Base-by-base conservation (phyloP, 345 rosid species). In the Salix purpurea region DNA sequence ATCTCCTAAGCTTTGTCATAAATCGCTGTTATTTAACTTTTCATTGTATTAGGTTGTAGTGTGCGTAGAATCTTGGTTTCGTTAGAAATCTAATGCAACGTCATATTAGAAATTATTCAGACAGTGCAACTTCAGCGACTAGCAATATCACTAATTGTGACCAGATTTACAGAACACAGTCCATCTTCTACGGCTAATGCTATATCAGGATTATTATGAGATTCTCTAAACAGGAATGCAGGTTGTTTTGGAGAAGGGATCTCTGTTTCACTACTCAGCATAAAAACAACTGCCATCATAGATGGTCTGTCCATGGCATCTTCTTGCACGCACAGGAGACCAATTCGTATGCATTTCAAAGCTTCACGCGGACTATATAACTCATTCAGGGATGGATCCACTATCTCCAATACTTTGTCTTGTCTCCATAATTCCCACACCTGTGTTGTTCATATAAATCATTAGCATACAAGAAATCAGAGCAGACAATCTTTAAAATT, bases 311-410 rank as follows among this genome's bases (percentile, higher is more conserved):
- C 23, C 9, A 0, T 0, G 2, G 68, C 34, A 44, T 58, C 26
- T 19, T 69, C 60, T 61, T 76, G 36, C 10, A 76, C 74, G 28
- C 69, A 76, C 19, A 77, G 6, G 0, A 77, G 67, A 1, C 52
- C 79, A 0, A 70, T 77, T 8, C 62, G 79, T 32, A 77, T 34
- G 70, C 52, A 21, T 60, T 70, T 77, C 37, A 71, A 21, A 4
- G 34, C 73, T 56, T 78, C 72, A 19, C 4, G 4, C 0, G 46
- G 26, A 37, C 3, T 7, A 28, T 34, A 70, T 7, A 30, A 36
- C 13, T 37, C 14, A 1, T 12, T 15, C 5, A 71, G 21, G 1
- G 67, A 64, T 71, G 70, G 9, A 65, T 77, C 65, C 4, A 77
- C 54, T 6, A 71, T 15, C 34, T 77, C 72, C 9, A 77, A 6